Base-by-base conservation (phyloP, 768 basidiomycete species). In the Myochromella boudieri region DNA sequence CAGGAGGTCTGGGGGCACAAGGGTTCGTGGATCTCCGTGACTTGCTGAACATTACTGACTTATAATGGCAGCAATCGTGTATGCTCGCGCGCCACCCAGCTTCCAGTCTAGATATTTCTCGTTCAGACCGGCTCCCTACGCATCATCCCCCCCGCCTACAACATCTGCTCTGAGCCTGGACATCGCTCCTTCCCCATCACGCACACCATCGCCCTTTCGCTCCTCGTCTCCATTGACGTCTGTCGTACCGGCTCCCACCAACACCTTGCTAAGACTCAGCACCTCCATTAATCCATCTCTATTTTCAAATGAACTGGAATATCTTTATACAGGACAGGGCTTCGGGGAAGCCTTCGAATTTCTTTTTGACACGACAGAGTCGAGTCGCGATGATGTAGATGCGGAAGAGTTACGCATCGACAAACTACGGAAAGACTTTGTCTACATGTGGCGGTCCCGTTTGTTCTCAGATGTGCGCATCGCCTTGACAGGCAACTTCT, bases 381-480 rank as follows among this genome's bases (percentile, higher is more conserved):
- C 77, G 60, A 48, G 74, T 75, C 46, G 66, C 75, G 75, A 85
- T 37, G 56, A 93, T 39, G 58, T 58, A 25, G 70, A 74, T 42
- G 63, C 68, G 0, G 70, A 72, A 46, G 74, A 79, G 18, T 17
- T 34, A 34, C 33, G 33, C 11, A 69, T 90, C 31, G 91, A 92
- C 64, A 91, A 93, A 67, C 80, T 97, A 6, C 81, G 91, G 49
- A 91, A 91, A 65, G 95, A 97, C 60, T 76, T 97, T 21, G 89
- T 94, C 21, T 97, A 87, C 73, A 95, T 94, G 92, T 97, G 95
- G 95, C 72, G 95, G 26, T 89, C 88, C 10, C 33, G 93, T 39
- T 82, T 98, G n/a, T 98, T 94, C 62, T 91, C 92, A 2, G 95
- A 98, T 65, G 81, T 95, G 20, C 82, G 87, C 42, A 84, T 98